A percentile compares a stretch with the other conserved stretches of the same genome.
These are phyloP conservation scores for Erythrophleum ivorense DNA, from an alignment of 331 rosid species.

Conservation along the genomic window DNA sequence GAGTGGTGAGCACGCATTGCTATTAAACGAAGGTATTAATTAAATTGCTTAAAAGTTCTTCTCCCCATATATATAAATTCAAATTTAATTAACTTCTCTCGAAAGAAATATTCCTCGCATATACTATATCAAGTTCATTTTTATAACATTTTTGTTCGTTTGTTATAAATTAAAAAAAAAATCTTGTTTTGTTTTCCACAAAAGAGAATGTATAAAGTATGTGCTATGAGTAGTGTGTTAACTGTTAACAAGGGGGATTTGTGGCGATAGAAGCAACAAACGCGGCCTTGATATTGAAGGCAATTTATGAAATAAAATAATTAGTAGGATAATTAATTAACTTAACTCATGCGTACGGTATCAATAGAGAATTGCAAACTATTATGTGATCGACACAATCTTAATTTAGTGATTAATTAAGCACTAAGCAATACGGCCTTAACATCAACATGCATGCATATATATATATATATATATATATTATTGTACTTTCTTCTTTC, in stretches of 20 bases:
- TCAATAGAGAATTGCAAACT: neutral
- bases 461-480: no score
- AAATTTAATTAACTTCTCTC: neutral
- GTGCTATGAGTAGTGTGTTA: neutral
- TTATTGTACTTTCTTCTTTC: neutral
- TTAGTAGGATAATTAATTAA: no score
- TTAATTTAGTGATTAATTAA: neutral
- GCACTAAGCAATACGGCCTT: neutral
- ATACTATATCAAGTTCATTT: neutral
- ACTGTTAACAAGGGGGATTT: neutral
- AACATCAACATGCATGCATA: neutral
- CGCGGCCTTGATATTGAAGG: neutral
- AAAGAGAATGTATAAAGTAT: no score
- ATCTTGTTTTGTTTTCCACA: neutral
- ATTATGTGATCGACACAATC: neutral
- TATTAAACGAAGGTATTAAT: neutral
- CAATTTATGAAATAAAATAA: neutral
- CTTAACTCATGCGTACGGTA: no score
- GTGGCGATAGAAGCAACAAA: neutral
- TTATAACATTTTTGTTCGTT: neutral
- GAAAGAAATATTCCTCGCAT: neutral
- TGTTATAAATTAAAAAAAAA: neutral
- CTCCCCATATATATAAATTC: neutral
- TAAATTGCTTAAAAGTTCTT: neutral
- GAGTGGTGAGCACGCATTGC: conserved; percentile 13